Evolutionary conservation across 2,329 filamentous ascomycete genomes (phyloP).

Genomic region (Diaporthe citriasiana): DNA sequence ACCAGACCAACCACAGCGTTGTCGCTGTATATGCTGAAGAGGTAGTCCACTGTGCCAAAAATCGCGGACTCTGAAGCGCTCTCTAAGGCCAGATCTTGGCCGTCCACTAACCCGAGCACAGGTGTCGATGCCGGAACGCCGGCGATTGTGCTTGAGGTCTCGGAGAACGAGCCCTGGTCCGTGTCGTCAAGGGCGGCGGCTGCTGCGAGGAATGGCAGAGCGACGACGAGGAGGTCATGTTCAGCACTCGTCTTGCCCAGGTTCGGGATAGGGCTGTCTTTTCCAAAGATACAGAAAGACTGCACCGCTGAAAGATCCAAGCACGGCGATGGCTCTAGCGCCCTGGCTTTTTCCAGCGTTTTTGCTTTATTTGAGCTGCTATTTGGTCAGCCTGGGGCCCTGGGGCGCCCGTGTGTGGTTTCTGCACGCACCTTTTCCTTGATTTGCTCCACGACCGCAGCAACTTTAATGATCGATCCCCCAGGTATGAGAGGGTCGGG

Average conservation of each 20-base stretch:
- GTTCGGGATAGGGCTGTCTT: slow-evolving; percentile 41
- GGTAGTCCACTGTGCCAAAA: slow-evolving; percentile 36
- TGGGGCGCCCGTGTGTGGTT: neutral
- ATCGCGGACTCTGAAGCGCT: slow-evolving; percentile 18
- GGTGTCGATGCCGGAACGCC: slow-evolving; percentile 37
- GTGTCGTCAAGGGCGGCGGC: slow-evolving; percentile 32
- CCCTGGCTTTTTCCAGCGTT: slow-evolving; percentile 34
- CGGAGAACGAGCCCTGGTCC: slow-evolving; percentile 40
- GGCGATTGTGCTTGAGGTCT: slow-evolving; percentile 42
- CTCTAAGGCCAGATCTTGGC: slow-evolving; percentile 40
- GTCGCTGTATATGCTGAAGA: slow-evolving; percentile 40
- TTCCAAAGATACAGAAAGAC: slow-evolving; percentile 44
- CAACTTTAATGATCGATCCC: slow-evolving; percentile 18
- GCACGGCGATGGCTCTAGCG: slow-evolving; percentile 39
- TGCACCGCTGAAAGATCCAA: slow-evolving; percentile 40
- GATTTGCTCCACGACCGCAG: slow-evolving; percentile 36
- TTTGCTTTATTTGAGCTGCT: slow-evolving; percentile 29
- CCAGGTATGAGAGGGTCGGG: slow-evolving; percentile 43
- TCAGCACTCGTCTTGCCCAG: slow-evolving; percentile 41
- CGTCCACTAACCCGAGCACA: slow-evolving; percentile 43
- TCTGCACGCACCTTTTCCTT: slow-evolving; percentile 39
- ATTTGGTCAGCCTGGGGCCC: slow-evolving; percentile 27
- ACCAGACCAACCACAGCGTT: slow-evolving; percentile 43
- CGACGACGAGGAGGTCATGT: slow-evolving; percentile 43
- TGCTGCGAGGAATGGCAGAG: slow-evolving; percentile 37